Evolutionary conservation across 805 yeast genomes (phyloP).

Genomic region (Metschnikowia aberdeeniae): DNA sequence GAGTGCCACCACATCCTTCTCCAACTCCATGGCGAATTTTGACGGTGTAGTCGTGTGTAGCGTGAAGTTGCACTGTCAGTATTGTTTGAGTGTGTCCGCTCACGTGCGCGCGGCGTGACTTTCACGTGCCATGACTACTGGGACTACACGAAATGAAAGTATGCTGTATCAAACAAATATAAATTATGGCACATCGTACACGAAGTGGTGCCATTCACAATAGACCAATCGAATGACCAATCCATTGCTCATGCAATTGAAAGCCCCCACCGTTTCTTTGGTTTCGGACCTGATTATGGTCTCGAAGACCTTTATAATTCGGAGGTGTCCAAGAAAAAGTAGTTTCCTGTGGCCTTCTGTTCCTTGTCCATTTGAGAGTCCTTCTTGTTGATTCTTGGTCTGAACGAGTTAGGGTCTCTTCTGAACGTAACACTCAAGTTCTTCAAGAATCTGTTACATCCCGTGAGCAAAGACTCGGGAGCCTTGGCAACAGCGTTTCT

Average conservation of each 20-base stretch:
- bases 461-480: constrained; percentile 92
- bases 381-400: constrained; percentile 97
- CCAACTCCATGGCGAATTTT: constrained; percentile 5
- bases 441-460: constrained; percentile 95
- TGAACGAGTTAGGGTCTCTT: constrained; percentile 96
- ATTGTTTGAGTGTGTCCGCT: background rate
- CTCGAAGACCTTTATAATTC: constrained; percentile 28
- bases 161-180: constrained; percentile 15
- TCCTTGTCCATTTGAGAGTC: constrained; percentile 99
- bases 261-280: constrained; percentile 9
- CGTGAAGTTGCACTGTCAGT: background rate
- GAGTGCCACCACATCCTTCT: constrained; percentile 6
- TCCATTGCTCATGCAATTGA: constrained; percentile 19
- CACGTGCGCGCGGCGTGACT: constrained; percentile 13
- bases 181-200: constrained; percentile 17
- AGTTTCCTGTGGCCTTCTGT: constrained; percentile 89
- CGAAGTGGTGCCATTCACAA: constrained; percentile 16
- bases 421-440: constrained; percentile 96
- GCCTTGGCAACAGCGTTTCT: constrained; percentile 76
- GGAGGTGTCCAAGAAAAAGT: constrained; percentile 83
- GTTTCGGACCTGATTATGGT: constrained; percentile 6
- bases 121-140: constrained; percentile 9
- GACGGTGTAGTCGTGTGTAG: background rate
- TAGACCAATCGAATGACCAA: constrained; percentile 8
- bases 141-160: background rate